Evolutionary conservation across 257 asterid species (phyloP).

Genomic region (Forsythia viridissima): DNA sequence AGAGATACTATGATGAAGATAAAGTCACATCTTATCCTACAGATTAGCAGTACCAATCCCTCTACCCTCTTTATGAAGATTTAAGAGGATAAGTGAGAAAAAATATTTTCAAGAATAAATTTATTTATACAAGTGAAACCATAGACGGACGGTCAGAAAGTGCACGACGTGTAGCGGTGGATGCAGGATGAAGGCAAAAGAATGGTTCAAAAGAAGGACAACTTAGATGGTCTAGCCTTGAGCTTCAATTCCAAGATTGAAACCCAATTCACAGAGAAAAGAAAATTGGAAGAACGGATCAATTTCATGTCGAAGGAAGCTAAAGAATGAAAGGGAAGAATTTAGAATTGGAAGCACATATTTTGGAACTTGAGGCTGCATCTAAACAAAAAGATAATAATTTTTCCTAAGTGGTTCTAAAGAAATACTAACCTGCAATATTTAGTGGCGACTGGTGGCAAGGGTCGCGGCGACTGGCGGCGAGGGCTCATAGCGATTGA

Average conservation of each 20-base stretch:
- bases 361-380: conserved; percentile 8
- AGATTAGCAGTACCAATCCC: conserved; percentile 35
- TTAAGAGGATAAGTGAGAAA: conserved; percentile 33
- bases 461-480: too few species aligned
- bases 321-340: conserved; percentile 37
- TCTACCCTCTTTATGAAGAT: conserved; percentile 34
- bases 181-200: conserved; percentile 21
- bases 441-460: too few species aligned
- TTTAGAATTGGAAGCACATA: conserved; percentile 31
- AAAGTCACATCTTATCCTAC: conserved; percentile 33
- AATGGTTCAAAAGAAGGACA: conserved; percentile 10
- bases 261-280: conserved; percentile 4
- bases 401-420: not conserved
- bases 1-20: conserved; percentile 35
- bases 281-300: conserved; percentile 42
- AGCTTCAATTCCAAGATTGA: conserved; percentile 27
- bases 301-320: conserved; percentile 32
- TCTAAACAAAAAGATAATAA: too few species aligned
- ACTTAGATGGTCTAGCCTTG: conserved; percentile 23
- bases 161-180: conserved; percentile 6
- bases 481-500: too few species aligned
- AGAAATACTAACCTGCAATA: too few species aligned
- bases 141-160: conserved; percentile 22
- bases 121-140: conserved; percentile 33
- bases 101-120: conserved; percentile 30